Conservation (phyloP, 495 filamentous ascomycete genomes). For the Neurospora sp. region DNA sequence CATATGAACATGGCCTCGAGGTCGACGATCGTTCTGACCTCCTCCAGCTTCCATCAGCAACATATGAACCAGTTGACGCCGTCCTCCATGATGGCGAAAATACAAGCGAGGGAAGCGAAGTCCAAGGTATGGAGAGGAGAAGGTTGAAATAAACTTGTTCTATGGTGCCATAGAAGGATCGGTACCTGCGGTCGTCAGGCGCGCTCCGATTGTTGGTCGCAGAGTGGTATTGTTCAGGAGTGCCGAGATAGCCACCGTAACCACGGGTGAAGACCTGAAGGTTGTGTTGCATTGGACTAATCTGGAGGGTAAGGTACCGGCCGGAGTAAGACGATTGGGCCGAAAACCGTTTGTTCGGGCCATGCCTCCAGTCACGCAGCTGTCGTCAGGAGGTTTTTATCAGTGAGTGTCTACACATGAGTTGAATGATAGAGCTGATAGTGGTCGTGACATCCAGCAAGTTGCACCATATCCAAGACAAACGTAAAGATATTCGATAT, state of each 20-base stretch:
- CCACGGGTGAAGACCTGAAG: background rate
- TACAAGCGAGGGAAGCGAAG: background rate
- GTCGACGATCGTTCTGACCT: background rate
- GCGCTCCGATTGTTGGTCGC: background rate
- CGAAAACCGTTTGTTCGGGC: background rate
- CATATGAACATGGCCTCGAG: background rate
- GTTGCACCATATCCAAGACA: background rate
- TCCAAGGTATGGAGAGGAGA: background rate
- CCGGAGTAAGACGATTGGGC: background rate
- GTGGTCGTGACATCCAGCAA: background rate
- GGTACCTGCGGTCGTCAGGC: background rate
- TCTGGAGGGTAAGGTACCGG: background rate
- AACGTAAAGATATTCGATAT: background rate
- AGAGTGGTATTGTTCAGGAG: background rate
- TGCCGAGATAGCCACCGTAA: background rate
- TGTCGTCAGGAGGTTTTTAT: background rate
- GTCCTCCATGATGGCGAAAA: background rate
- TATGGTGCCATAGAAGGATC: background rate
- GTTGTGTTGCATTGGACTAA: background rate
- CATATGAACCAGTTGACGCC: background rate
- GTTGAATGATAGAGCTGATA: no score
- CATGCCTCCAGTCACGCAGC: background rate
- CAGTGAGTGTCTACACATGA: background rate
- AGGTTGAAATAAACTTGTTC: background rate
- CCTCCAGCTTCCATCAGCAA: background rate